A percentile compares a stretch with the other conserved stretches of the same genome.
These are phyloP conservation scores for Meyerozyma elateridarum DNA, from an alignment of 1,139 yeast species.

Conservation along the genomic window DNA sequence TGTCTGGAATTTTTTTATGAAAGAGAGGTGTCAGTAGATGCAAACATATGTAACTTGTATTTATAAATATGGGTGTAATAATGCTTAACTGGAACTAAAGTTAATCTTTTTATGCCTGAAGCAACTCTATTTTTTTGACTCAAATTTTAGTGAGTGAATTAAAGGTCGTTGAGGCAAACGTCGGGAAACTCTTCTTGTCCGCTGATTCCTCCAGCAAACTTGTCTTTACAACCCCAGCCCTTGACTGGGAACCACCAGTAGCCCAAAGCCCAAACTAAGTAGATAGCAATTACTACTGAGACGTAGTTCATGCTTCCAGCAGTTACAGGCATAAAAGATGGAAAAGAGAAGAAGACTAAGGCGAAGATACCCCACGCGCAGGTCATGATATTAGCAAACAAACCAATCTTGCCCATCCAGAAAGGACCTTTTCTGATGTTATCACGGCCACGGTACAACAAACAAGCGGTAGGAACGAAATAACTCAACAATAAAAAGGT, in stretches of 20 bases:
- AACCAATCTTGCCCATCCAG: conserved; percentile 55
- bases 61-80: conserved; percentile 5
- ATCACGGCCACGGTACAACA: conserved; percentile 53
- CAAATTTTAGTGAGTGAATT: too few relatives aligned
- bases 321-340: conserved; percentile 59
- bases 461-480: conserved; percentile 46
- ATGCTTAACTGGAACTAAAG: too few relatives aligned
- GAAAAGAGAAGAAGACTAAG: conserved; percentile 62
- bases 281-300: conserved; percentile 57
- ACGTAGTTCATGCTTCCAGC: conserved; percentile 67
- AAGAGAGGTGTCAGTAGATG: conserved; percentile 54
- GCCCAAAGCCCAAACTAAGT: conserved; percentile 46
- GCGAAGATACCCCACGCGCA: conserved; percentile 59
- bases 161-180: conserved; percentile 30
- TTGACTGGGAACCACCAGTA: conserved; percentile 55
- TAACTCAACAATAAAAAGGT: conserved; percentile 48
- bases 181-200: conserved; percentile 43
- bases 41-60: conserved; percentile 24
- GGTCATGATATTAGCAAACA: conserved; percentile 49
- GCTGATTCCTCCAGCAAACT: conserved; percentile 43
- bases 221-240: conserved; percentile 34
- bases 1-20: conserved; percentile 44
- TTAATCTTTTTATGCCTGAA: neutral
- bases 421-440: conserved; percentile 64
- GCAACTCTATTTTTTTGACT: neutral